A percentile compares a stretch with the other conserved stretches of the same genome.
phyloP scores from a whole-genome alignment of 2,329 filamentous ascomycete genomes.

The Hypoxylon sp. region DNA sequence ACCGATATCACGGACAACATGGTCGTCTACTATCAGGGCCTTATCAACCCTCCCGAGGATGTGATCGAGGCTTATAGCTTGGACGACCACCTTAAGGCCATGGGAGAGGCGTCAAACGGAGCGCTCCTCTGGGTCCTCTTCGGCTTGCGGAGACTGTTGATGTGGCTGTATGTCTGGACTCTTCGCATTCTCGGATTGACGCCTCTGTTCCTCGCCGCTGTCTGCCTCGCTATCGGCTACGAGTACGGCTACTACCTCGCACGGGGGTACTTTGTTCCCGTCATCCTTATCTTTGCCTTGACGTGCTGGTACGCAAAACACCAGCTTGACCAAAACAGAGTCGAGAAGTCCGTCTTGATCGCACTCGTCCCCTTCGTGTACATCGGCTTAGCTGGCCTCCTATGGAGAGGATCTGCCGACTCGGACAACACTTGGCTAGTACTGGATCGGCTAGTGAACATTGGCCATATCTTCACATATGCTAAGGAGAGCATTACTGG shows the following conservation, averaged over 20 bases:
- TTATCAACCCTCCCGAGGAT: conserved; percentile 37
- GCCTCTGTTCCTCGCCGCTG: neutral
- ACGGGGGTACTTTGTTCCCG: neutral
- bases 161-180: neutral
- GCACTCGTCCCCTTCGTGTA: too few species aligned
- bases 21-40: conserved; percentile 46
- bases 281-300: neutral
- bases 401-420: too few species aligned
- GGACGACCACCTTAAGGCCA: conserved; percentile 27
- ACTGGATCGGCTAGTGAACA: too few species aligned
- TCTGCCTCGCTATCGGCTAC: neutral
- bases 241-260: neutral
- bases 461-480: too few species aligned
- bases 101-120: neutral
- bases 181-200: neutral
- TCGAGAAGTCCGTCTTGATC: too few species aligned
- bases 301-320: too few species aligned
- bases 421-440: too few species aligned
- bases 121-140: neutral
- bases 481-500: neutral
- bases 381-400: too few species aligned
- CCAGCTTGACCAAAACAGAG: too few species aligned
- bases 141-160: neutral
- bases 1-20: conserved; percentile 34
- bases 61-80: conserved; percentile 30